Conservation (phyloP, 305 asterid genomes). For the Ilex paraguariensis region DNA sequence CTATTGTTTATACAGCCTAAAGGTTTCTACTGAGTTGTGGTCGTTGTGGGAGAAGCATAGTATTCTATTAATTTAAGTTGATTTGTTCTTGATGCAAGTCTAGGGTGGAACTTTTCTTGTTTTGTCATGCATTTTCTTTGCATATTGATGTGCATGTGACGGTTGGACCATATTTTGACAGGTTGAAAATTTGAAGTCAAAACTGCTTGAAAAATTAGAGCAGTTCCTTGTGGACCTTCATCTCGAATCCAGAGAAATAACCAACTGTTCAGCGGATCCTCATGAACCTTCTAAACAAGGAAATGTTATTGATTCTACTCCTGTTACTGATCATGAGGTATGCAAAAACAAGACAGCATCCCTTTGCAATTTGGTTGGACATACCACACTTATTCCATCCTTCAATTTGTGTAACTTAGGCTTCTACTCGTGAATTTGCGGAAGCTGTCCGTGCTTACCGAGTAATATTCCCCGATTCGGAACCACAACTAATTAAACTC, state of each 20-base stretch:
- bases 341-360: constrained; percentile 6
- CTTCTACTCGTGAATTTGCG: constrained; percentile 79
- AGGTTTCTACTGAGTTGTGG: no score
- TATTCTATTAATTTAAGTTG: no score
- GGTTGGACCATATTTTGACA: constrained; percentile 30
- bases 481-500: constrained; percentile 76
- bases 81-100: no score
- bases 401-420: constrained; percentile 38
- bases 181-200: constrained; percentile 89
- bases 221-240: constrained; percentile 85
- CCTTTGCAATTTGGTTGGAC: neutral
- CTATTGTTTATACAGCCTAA: no score
- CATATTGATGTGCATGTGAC: constrained; percentile 9
- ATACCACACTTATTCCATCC: no score
- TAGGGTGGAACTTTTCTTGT: neutral
- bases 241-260: constrained; percentile 57
- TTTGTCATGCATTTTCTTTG: constrained; percentile 4
- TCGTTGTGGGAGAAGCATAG: no score
- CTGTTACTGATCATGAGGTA: constrained; percentile 70
- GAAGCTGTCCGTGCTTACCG: constrained; percentile 96
- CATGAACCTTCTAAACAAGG: constrained; percentile 39
- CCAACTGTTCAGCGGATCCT: constrained; percentile 32
- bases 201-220: constrained; percentile 86
- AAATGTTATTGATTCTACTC: constrained; percentile 30
- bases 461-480: constrained; percentile 84